Conservation (phyloP, 305 asterid genomes). For the Ajuga reptans region DNA sequence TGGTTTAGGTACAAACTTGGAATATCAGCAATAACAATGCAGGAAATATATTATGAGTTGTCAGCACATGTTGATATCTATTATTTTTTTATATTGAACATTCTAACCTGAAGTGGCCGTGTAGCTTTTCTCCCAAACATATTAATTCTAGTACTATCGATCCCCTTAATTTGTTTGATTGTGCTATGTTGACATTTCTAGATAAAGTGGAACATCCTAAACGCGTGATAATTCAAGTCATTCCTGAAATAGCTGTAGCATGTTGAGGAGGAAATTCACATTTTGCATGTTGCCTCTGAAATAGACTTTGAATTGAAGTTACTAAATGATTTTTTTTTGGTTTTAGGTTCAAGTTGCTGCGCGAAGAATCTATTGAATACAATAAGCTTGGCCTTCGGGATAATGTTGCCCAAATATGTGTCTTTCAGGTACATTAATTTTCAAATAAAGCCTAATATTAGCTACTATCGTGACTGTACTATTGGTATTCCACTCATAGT, state of each 20-base stretch:
- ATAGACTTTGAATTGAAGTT: conserved; percentile 15
- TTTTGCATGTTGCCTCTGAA: neutral
- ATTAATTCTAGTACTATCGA: neutral
- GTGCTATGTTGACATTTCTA: neutral
- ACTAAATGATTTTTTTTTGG: conserved; percentile 13
- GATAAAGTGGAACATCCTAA: conserved; percentile 5
- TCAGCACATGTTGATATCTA: neutral
- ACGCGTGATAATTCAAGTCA: neutral
- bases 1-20: conserved; percentile 7
- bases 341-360: conserved; percentile 82
- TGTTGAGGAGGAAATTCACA: neutral
- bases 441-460: conserved; percentile 1
- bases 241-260: conserved; percentile 7
- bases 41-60: neutral
- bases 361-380: conserved; percentile 81
- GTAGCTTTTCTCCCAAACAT: no score
- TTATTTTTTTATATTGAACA: neutral
- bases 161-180: conserved; percentile 8
- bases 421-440: conserved; percentile 60
- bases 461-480: conserved; percentile 1
- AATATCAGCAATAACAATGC: neutral
- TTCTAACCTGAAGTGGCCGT: no score
- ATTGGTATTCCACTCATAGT: conserved; percentile 10
- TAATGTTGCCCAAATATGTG: conserved; percentile 96
- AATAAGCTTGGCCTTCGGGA: conserved; percentile 77